Percentiles rank a stretch among this genome's conserved stretches.
phyloP scores from a whole-genome alignment of 257 asterid species.

The Solanum peruvianum region DNA sequence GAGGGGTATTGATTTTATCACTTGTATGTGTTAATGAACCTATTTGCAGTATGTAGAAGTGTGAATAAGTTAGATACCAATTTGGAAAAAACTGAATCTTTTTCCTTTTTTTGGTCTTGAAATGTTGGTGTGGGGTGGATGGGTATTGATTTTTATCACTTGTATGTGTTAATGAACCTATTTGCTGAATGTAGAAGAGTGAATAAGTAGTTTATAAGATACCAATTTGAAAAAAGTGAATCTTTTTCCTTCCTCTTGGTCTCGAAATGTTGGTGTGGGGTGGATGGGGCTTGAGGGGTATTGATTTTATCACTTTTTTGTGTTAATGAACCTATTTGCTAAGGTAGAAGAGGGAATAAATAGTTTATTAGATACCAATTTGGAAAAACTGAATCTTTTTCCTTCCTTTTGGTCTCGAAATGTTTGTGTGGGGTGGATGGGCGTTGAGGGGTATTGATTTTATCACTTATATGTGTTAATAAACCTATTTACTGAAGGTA shows the following conservation, averaged over 20 bases:
- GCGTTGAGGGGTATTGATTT: not conserved
- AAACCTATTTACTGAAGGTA: constrained; percentile 1
- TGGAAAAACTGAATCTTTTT: not conserved
- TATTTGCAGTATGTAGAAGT: no score
- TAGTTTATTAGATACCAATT: not conserved
- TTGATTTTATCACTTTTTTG: not conserved
- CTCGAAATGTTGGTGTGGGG: not conserved
- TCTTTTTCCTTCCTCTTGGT: no score
- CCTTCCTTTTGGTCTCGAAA: no score
- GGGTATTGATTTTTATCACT: no score
- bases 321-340: not conserved
- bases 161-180: no score
- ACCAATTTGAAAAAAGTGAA: not conserved
- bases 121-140: not conserved
- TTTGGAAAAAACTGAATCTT: no score
- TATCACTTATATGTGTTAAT: not conserved
- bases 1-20: no score
- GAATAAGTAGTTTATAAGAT: no score
- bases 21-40: no score
- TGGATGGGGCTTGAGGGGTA: not conserved
- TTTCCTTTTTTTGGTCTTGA: not conserved
- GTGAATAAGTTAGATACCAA: no score
- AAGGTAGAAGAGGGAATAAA: constrained; percentile 1
- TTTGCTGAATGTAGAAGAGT: no score
- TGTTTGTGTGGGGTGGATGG: not conserved